phyloP scores from a whole-genome alignment of 768 basidiomycete genomes.

The Termitomyces sp. region DNA sequence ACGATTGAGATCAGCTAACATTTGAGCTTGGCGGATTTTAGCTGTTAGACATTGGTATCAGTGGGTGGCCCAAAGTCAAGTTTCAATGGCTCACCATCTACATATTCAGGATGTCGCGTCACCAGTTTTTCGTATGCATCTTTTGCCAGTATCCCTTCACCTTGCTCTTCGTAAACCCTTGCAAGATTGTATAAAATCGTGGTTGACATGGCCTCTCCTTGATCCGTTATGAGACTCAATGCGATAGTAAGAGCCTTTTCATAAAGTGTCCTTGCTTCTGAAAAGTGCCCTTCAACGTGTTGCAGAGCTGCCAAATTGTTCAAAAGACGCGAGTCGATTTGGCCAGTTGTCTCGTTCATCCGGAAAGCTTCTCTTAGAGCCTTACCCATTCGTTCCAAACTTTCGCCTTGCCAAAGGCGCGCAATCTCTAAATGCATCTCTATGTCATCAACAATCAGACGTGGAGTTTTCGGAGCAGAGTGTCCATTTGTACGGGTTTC shows the following conservation, averaged over 20 bases:
- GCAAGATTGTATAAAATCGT: constrained; percentile 90
- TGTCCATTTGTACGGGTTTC: constrained; percentile 43
- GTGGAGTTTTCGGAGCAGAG: constrained; percentile 32
- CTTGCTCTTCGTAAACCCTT: constrained; percentile 83
- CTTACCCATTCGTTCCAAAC: constrained; percentile 62
- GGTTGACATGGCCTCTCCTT: constrained; percentile 68
- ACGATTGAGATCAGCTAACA: constrained; percentile 65
- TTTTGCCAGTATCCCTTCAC: constrained; percentile 65
- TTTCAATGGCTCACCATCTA: constrained; percentile 68
- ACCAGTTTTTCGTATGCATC: constrained; percentile 87
- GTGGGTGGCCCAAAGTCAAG: background rate
- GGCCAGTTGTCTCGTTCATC: constrained; percentile 47
- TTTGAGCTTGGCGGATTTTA: constrained; percentile 86
- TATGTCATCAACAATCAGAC: constrained; percentile 66
- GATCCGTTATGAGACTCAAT: constrained; percentile 35
- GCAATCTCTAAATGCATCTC: constrained; percentile 92
- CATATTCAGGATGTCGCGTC: constrained; percentile 89
- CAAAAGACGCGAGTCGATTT: constrained; percentile 60
- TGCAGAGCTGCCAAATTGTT: constrained; percentile 79
- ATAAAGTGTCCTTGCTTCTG: constrained; percentile 59
- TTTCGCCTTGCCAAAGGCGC: constrained; percentile 81
- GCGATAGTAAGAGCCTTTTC: constrained; percentile 68
- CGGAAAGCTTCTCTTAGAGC: constrained; percentile 72
- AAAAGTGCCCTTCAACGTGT: constrained; percentile 59
- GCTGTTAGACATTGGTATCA: constrained; percentile 42